Base-by-base conservation (phyloP, 305 asterid genomes). In the Withania somnifera region DNA sequence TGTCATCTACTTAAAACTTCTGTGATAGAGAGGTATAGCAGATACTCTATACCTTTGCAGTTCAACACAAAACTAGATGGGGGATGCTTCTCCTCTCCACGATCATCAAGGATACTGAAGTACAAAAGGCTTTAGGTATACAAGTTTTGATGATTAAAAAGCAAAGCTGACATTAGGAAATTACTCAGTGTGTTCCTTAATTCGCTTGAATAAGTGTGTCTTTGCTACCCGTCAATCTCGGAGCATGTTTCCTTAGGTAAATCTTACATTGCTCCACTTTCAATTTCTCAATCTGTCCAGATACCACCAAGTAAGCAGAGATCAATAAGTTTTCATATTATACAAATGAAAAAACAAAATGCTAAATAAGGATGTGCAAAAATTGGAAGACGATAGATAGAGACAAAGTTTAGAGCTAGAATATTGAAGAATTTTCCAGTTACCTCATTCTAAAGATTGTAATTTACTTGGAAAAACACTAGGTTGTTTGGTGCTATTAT, bases 221-320 rank as follows among this genome's bases (percentile, higher is more conserved):
- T 79, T 93, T 95, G 54, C 81, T 93, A 52, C 99, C 99, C 32
- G 97, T 88, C 90, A 95, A 86, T 90, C 98, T 92, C 83, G 93
- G 85, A 51, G 89, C 95, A 85, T 93, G 92, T 83, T 91, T 91
- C 89, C 95, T 90, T 40, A 93, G 83, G 86, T 95, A 95, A 84
- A 93, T 75, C 90, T 93, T 95, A 86, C 98, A 95, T 28, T 95
- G 90, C 9, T 95, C 97, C 77, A 95, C 91, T 86, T 93, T 95
- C 89, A 95, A 82, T 60, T 67, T 93, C 84, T 90, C 90, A 84
- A 93, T 79, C 78, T 80, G 82, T 24, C 97, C 97, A 83, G 24
- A 98, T 93, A 90, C 82, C 40, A 82, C 60, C 77, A 84, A 67
- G 73, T 69, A 1, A 51, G 66, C 75, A 81, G 84, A 73, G n/a